Evolutionary conservation across 176 grass and related monocot genomes (phyloP).

Genomic region (Carex cristatella): DNA sequence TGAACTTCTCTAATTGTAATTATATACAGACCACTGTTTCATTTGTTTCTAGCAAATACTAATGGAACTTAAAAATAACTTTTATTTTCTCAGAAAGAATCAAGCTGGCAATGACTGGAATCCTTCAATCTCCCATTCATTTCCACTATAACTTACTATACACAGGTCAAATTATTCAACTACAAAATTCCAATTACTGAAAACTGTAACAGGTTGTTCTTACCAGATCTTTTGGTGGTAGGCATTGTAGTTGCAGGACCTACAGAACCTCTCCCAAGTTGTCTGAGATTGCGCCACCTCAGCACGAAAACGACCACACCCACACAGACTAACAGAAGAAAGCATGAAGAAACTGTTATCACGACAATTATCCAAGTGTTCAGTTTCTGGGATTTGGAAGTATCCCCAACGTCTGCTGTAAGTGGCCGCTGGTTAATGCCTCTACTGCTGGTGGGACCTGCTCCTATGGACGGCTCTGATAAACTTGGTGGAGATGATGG

Average conservation of each 20-base stretch:
- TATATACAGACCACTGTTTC: neutral
- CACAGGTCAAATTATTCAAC: neutral
- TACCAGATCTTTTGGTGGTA: conserved; percentile 73
- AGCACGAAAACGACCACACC: conserved; percentile 44
- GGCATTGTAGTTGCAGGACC: conserved; percentile 35
- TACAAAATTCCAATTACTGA: neutral
- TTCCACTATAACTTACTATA: neutral
- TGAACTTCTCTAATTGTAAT: conserved; percentile 1
- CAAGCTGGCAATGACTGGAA: neutral
- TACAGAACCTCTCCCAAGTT: conserved; percentile 31
- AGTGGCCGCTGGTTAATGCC: conserved; percentile 41
- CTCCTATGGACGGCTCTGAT: conserved; percentile 24
- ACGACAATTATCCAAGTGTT: conserved; percentile 65
- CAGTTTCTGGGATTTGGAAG: conserved; percentile 46
- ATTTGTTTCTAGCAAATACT: neutral
- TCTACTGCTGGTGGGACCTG: conserved; percentile 26
- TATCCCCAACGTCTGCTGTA: conserved; percentile 37
- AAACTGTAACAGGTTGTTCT: neutral
- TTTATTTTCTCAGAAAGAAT: neutral
- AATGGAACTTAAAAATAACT: neutral
- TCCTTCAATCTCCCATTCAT: neutral
- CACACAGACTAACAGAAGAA: conserved; percentile 47
- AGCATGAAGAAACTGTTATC: conserved; percentile 51
- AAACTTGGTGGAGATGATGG: conserved; percentile 47
- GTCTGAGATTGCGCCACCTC: conserved; percentile 42